These are phyloP conservation scores for Pestalotiopsis sp. DNA, from an alignment of 2,329 filamentous ascomycete genomes.

Conservation along the genomic window DNA sequence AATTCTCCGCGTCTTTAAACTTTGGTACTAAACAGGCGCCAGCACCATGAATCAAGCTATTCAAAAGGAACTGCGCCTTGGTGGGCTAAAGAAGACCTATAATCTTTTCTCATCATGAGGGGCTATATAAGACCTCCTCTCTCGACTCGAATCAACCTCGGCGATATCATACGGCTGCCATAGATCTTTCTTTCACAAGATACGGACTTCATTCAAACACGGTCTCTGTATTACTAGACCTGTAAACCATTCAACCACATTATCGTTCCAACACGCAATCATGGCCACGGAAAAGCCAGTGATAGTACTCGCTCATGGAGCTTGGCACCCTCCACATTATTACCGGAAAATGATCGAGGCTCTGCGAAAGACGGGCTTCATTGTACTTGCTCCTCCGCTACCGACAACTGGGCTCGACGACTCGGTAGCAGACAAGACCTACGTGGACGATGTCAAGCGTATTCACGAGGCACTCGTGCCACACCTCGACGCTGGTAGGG, in stretches of 20 bases:
- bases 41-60: no score
- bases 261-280: neutral
- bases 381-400: slow-evolving; percentile 18
- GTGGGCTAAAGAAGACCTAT: no score
- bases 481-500: slow-evolving; percentile 23
- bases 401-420: slow-evolving; percentile 23
- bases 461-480: slow-evolving; percentile 22
- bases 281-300: slow-evolving; percentile 17
- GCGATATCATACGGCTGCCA: neutral
- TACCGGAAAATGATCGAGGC: slow-evolving; percentile 24
- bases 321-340: slow-evolving; percentile 23
- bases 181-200: no score
- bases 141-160: no score
- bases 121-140: no score
- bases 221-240: no score
- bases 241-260: neutral
- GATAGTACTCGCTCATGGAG: slow-evolving; percentile 26
- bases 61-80: no score
- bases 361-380: slow-evolving; percentile 22
- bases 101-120: no score
- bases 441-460: slow-evolving; percentile 25
- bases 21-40: neutral
- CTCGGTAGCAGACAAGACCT: slow-evolving; percentile 24
- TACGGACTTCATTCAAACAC: no score
- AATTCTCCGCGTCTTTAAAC: no score